phyloP scores from a whole-genome alignment of 352 stramenopile genomes.

The Phytophthora hibernalis region DNA sequence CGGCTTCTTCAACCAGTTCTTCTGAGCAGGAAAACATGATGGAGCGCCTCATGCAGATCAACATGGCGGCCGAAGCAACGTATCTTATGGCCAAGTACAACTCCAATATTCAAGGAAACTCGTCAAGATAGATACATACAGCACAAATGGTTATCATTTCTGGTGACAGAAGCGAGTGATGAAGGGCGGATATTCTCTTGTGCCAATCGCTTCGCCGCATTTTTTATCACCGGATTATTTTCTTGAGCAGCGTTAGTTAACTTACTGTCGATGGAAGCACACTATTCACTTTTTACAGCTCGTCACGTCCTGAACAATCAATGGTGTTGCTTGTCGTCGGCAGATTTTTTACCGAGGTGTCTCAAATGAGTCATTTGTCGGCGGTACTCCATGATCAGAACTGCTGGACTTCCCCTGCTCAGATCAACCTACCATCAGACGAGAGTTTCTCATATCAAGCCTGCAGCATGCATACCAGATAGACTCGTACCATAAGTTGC shows the following conservation, averaged over 20 bases:
- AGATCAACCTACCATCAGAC: conserved; percentile 18
- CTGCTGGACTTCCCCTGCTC: conserved; percentile 68
- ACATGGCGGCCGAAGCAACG: conserved; percentile 68
- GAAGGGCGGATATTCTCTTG: neutral
- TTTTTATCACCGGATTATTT: conserved; percentile 14
- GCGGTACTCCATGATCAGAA: conserved; percentile 84
- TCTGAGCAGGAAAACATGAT: conserved; percentile 58
- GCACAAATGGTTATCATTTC: neutral
- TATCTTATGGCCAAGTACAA: conserved; percentile 83
- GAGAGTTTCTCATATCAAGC: neutral
- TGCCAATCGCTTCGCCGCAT: neutral
- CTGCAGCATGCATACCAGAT: neutral
- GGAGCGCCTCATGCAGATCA: conserved; percentile 71
- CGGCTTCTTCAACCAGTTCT: conserved; percentile 20
- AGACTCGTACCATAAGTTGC: conserved; percentile 58
- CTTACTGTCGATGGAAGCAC: conserved; percentile 1
- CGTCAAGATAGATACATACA: conserved; percentile 19
- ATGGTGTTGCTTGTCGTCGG: conserved; percentile 4
- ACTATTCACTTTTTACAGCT: neutral
- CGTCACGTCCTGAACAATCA: neutral
- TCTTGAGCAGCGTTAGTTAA: conserved; percentile 3
- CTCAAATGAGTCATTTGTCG: conserved; percentile 71
- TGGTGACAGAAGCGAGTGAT: neutral
- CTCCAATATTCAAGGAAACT: conserved; percentile 49
- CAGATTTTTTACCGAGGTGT: conserved; percentile 51